Conservation (phyloP, 331 rosid genomes). For the Prunus yedoensis region DNA sequence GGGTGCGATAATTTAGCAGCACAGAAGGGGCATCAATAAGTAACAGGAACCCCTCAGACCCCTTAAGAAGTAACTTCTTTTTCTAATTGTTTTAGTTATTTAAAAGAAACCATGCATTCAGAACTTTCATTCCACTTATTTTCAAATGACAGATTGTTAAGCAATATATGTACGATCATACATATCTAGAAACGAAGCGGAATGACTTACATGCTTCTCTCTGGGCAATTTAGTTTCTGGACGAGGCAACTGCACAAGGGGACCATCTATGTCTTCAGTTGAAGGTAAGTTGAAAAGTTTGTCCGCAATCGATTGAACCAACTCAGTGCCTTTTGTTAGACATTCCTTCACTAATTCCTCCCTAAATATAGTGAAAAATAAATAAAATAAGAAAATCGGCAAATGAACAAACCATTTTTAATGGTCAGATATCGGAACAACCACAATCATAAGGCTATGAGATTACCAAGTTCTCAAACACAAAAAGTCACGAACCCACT, state of each 20-base stretch:
- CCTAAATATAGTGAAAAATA: constrained; percentile 34
- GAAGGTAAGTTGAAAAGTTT: constrained; percentile 67
- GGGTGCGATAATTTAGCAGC: not conserved
- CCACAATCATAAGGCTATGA: not conserved
- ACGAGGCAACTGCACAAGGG: constrained; percentile 68
- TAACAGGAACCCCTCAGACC: not conserved
- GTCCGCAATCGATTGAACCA: constrained; percentile 70
- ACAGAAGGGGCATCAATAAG: not conserved
- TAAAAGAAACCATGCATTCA: not conserved
- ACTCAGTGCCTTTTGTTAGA: constrained; percentile 61
- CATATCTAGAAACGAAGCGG: too few relatives aligned
- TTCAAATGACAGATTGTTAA: not conserved
- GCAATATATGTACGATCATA: not conserved
- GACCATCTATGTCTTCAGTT: constrained; percentile 69
- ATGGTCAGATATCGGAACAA: not conserved
- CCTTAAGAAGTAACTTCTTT: not conserved
- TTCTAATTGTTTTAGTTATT: not conserved
- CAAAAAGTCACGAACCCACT: not conserved
- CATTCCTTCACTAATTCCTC: constrained; percentile 55
- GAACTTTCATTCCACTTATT: not conserved
- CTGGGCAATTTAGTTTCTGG: constrained; percentile 74
- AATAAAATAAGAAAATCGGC: not conserved
- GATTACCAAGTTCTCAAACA: not conserved
- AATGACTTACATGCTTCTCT: constrained; percentile 64
- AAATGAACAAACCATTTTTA: not conserved